Base-by-base conservation (phyloP, 768 basidiomycete species). In the Cyathus striatus region DNA sequence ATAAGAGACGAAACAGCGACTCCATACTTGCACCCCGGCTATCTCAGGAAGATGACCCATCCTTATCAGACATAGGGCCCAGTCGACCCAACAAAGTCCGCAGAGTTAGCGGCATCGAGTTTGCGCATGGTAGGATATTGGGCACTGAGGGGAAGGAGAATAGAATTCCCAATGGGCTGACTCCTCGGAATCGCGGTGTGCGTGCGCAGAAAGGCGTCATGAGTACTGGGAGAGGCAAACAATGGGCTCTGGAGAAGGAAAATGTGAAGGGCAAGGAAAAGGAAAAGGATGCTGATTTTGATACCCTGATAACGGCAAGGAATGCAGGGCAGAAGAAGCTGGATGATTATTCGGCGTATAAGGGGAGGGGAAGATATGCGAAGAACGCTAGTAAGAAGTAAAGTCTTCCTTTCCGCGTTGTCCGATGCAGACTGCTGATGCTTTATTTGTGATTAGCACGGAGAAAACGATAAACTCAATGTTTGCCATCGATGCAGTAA, bases 401-500 rank as follows among this genome's bases (percentile, higher is more conserved):
- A 22, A 69, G 54, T 24, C 24, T 27, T 24, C 10, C 36, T 27
- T 5, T 20, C 13, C 17, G 22, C 38, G 17, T 21, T 23, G n/a
- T n/a, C n/a, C n/a, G n/a, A n/a, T n/a, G n/a, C n/a, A n/a, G n/a
- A n/a, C 17, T 36, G 20, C 20, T 39, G 40, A 17, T 13, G 45
- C 6, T 6, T 30, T 23, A 45, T 42, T 33, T n/a, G 36, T 20
- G 22, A 36, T 25, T 30, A 66, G 65, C 6, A 54, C 50, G 26
- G 56, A 65, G 7, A 61, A 57, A 21, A 76, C 79, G 2, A 80
- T 87, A 52, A 87, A 83, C 49, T 69, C 78, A 5, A 58, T 65
- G 6, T 92, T 78, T 57, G 75, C 76, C 42, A 84, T 94, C 40
- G 71, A 87, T 49, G 76, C 80, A 3, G 62, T 63, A 6, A 66